Conservation (phyloP, 2,329 filamentous ascomycete genomes). For the Dothistroma pini region DNA sequence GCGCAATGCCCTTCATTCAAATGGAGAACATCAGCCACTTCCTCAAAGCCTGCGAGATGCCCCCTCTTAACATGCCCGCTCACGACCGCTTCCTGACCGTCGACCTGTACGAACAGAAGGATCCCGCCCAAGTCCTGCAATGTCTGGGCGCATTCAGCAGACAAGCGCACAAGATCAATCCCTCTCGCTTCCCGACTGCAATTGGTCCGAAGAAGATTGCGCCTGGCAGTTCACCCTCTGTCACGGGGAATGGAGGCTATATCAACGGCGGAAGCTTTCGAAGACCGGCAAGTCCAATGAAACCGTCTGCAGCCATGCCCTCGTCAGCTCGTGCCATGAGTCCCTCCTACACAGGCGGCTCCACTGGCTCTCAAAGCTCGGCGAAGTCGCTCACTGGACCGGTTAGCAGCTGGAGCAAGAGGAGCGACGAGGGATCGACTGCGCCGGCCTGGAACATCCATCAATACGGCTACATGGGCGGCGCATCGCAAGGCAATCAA, state of each 20-base stretch:
- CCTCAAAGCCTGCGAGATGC: conserved; percentile 77
- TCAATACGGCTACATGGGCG: conserved; percentile 98
- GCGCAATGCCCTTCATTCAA: conserved; percentile 95
- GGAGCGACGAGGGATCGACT: conserved; percentile 72
- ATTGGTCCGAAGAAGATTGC: conserved; percentile 70
- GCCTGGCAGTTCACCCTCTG: conserved; percentile 36
- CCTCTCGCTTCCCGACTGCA: conserved; percentile 66
- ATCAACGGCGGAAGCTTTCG: conserved; percentile 17
- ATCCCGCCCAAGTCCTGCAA: conserved; percentile 92
- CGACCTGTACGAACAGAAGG: conserved; percentile 92
- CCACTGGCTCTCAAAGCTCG: conserved; percentile 55
- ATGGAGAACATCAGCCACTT: conserved; percentile 99
- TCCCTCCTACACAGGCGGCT: conserved; percentile 47
- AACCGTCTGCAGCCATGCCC: conserved; percentile 29
- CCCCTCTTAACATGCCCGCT: conserved; percentile 80
- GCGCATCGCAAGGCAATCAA: conserved; percentile 91
- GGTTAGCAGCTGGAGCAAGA: conserved; percentile 91
- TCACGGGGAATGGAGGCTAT: conserved; percentile 22
- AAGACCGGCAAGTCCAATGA: conserved; percentile 26
- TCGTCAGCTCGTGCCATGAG: conserved; percentile 39
- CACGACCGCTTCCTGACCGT: conserved; percentile 98
- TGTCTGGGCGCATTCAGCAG: conserved; percentile 90
- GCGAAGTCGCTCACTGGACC: conserved; percentile 46
- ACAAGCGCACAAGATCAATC: conserved; percentile 70
- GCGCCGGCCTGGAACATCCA: conserved; percentile 96